Conservation (phyloP, 2,329 filamentous ascomycete genomes). For the Stagonosporopsis chrysanthemi region DNA sequence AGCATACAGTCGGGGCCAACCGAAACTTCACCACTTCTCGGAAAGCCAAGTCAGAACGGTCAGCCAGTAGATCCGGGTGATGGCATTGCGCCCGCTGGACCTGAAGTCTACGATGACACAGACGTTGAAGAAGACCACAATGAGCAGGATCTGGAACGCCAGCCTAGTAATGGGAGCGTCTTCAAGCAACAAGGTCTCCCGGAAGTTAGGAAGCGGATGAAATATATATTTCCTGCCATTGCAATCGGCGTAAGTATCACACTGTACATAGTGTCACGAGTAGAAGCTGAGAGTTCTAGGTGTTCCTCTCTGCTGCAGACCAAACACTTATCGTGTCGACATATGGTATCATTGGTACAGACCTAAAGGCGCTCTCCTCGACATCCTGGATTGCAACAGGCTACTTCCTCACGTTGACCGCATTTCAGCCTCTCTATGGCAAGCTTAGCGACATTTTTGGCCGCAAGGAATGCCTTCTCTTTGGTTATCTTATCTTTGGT, state of each 20-base stretch:
- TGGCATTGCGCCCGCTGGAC: conserved; percentile 36
- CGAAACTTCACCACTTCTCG: conserved; percentile 58
- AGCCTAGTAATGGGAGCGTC: conserved; percentile 40
- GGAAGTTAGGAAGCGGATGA: conserved; percentile 60
- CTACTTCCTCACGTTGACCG: conserved; percentile 77
- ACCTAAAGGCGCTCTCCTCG: conserved; percentile 75
- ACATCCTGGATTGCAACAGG: conserved; percentile 76
- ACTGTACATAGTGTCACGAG: too few species aligned
- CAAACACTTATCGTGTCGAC: conserved; percentile 79
- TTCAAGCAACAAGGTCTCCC: conserved; percentile 56
- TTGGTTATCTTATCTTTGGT: conserved; percentile 70
- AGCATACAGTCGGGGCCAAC: conserved; percentile 16
- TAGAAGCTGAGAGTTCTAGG: conserved; percentile 50
- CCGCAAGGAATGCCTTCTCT: conserved; percentile 70
- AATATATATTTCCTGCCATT: conserved; percentile 67
- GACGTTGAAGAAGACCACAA: conserved; percentile 23
- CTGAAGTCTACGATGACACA: conserved; percentile 14
- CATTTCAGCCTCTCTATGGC: conserved; percentile 77
- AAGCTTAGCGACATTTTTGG: conserved; percentile 76
- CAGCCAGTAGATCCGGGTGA: conserved; percentile 30
- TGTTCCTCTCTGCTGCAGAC: conserved; percentile 76
- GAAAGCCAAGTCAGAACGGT: conserved; percentile 24
- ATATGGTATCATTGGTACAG: conserved; percentile 80
- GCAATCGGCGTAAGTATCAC: conserved; percentile 64
- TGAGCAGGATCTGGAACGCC: conserved; percentile 47